These are phyloP conservation scores for Talaromyces atroroseus DNA, from an alignment of 2,329 filamentous ascomycete species.

Conservation along the genomic window DNA sequence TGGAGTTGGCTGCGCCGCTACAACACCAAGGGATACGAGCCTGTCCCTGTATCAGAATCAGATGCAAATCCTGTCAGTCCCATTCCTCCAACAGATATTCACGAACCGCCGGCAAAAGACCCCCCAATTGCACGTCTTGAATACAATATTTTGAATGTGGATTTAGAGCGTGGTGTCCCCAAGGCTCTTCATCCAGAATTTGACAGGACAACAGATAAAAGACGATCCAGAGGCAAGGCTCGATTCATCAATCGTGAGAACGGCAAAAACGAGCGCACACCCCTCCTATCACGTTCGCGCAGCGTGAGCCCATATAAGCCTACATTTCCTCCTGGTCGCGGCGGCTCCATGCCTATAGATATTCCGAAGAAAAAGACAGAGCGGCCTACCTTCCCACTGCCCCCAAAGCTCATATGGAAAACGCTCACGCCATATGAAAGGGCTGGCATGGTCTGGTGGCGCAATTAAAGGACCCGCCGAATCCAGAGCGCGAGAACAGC, in stretches of 20 bases:
- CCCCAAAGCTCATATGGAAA: conserved; percentile 10
- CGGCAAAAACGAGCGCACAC: not conserved
- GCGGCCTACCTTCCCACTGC: conserved; percentile 8
- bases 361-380: not conserved
- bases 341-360: not conserved
- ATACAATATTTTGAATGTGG: not conserved
- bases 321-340: not conserved
- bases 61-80: not conserved
- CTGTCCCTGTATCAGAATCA: not conserved
- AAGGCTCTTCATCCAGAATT: not conserved
- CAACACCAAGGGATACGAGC: not conserved
- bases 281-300: not conserved
- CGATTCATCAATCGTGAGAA: not conserved
- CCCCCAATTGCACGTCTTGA: not conserved
- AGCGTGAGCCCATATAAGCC: conserved; percentile 1
- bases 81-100: not conserved
- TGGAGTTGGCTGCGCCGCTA: conserved; percentile 7
- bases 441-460: conserved; percentile 11
- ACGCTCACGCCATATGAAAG: conserved; percentile 8
- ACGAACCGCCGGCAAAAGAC: not conserved
- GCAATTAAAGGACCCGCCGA: conserved; percentile 1
- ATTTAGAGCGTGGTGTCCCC: not conserved
- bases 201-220: not conserved
- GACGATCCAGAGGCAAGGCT: not conserved
- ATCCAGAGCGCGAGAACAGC: not conserved